These are phyloP conservation scores for Schizophyllum amplum DNA, from an alignment of 1,284 basidiomycete species.

Conservation along the genomic window DNA sequence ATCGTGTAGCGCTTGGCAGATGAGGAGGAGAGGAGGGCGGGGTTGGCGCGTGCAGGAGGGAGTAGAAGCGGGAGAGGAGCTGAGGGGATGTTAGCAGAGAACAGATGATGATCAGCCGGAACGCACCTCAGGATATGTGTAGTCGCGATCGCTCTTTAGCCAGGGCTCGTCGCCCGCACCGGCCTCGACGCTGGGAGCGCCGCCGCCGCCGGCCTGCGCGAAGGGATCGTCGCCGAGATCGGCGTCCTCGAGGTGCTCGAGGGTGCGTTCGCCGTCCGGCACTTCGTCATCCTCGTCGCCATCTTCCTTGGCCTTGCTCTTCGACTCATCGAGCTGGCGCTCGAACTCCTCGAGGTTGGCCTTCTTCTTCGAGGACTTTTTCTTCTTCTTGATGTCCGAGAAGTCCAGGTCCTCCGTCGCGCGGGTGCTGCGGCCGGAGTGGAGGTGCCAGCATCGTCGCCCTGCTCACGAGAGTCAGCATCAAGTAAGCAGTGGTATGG, in stretches of 20 bases:
- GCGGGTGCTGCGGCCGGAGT: constrained; percentile 40
- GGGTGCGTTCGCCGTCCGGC: constrained; percentile 49
- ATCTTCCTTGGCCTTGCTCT: neutral
- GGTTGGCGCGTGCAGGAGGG: constrained; percentile 88
- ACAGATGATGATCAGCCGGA: neutral
- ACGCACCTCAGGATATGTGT: constrained; percentile 85
- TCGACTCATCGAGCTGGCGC: constrained; percentile 10
- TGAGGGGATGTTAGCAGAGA: constrained; percentile 23
- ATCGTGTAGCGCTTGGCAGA: constrained; percentile 94
- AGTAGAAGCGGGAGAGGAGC: constrained; percentile 93
- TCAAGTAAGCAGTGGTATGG: neutral
- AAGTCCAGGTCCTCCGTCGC: constrained; percentile 67
- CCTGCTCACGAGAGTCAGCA: constrained; percentile 11
- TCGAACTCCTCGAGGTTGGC: constrained; percentile 81
- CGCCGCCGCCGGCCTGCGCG: constrained; percentile 38
- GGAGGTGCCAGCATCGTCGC: constrained; percentile 53
- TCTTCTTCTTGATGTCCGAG: constrained; percentile 81
- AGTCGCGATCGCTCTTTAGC: constrained; percentile 91
- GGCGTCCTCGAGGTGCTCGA: constrained; percentile 66
- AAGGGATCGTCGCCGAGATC: constrained; percentile 86
- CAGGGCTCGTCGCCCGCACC: constrained; percentile 76
- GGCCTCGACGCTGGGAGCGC: constrained; percentile 43
- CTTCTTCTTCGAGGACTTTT: constrained; percentile 75
- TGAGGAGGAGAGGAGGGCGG: constrained; percentile 75
- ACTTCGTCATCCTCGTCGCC: constrained; percentile 59